Percentiles rank a stretch among this genome's conserved stretches.
phyloP scores from a whole-genome alignment of 2,329 filamentous ascomycete species.

The Aspergillus pseudonomiae region DNA sequence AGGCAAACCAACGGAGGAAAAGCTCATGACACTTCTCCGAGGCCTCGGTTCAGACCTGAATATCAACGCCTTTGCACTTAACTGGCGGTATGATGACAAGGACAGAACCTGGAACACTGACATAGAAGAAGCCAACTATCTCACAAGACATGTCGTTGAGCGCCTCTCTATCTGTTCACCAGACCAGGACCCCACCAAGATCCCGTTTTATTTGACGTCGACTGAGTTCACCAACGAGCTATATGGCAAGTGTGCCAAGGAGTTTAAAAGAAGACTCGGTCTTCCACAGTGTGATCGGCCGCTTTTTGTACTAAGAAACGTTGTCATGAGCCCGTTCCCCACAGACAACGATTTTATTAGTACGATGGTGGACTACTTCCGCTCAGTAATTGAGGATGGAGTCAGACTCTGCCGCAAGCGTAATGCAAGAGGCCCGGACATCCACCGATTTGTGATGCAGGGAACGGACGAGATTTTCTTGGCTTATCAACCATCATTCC shows the following conservation, averaged over 20 bases:
- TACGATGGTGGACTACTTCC: slow-evolving; percentile 5
- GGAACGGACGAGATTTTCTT: slow-evolving; percentile 31
- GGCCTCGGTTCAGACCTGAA: slow-evolving; percentile 51
- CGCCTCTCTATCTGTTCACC: slow-evolving; percentile 47
- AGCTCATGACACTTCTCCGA: slow-evolving; percentile 45
- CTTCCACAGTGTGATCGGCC: slow-evolving; percentile 36
- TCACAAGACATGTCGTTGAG: slow-evolving; percentile 51
- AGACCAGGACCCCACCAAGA: slow-evolving; percentile 38
- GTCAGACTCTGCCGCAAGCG: slow-evolving; percentile 9
- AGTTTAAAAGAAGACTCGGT: slow-evolving; percentile 47
- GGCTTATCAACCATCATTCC: neutral
- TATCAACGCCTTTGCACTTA: slow-evolving; percentile 41
- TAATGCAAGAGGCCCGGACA: neutral
- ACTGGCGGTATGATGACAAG: slow-evolving; percentile 41
- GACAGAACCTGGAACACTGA: slow-evolving; percentile 48
- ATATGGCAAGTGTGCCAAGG: slow-evolving; percentile 46
- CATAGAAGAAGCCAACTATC: slow-evolving; percentile 53
- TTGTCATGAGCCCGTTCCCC: slow-evolving; percentile 47
- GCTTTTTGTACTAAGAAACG: slow-evolving; percentile 52
- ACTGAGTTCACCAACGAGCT: slow-evolving; percentile 46
- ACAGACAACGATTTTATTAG: slow-evolving; percentile 17
- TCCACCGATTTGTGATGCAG: slow-evolving; percentile 18
- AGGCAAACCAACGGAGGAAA: slow-evolving; percentile 20
- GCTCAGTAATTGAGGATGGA: slow-evolving; percentile 11
- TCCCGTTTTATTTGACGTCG: slow-evolving; percentile 51